Conservation (phyloP, 2,329 filamentous ascomycete species). For the Phialemoniopsis sp. region DNA sequence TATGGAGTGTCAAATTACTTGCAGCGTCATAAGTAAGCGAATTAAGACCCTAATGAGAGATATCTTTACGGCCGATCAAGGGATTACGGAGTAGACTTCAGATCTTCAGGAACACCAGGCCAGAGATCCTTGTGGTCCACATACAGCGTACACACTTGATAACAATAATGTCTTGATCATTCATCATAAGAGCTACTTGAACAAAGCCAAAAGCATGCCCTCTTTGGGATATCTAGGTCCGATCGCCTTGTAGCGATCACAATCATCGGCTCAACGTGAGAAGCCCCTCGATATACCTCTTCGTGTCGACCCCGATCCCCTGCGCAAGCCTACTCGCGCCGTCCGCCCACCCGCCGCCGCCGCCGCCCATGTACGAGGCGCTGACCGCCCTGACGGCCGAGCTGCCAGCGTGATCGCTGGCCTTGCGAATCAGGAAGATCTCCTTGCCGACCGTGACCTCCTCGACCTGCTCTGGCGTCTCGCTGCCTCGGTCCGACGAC, state of each 20-base stretch:
- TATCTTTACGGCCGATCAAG: too few species aligned
- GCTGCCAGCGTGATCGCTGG: conserved; percentile 46
- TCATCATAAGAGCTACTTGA: not conserved
- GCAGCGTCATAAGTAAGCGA: too few species aligned
- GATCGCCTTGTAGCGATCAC: conserved; percentile 1
- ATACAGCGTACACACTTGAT: too few species aligned
- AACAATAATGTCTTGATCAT: too few species aligned
- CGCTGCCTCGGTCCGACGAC: not conserved
- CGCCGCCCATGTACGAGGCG: conserved; percentile 18
- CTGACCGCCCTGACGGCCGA: conserved; percentile 20
- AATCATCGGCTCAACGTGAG: conserved; percentile 53
- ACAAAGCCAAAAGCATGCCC: too few species aligned
- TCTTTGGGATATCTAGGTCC: too few species aligned
- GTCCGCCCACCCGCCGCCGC: conserved; percentile 40
- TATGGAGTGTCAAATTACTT: too few species aligned
- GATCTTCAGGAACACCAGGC: too few species aligned
- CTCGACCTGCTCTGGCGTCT: conserved; percentile 1
- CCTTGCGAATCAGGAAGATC: conserved; percentile 56
- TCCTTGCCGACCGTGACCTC: conserved; percentile 43
- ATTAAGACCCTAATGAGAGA: too few species aligned
- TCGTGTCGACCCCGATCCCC: conserved; percentile 74
- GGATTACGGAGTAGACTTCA: too few species aligned
- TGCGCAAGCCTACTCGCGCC: conserved; percentile 60
- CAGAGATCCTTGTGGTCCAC: too few species aligned
- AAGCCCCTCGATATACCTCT: conserved; percentile 69